phyloP scores from a whole-genome alignment of 192 early-diverging fungal species.

The Jimgerdemannia lactiflua region DNA sequence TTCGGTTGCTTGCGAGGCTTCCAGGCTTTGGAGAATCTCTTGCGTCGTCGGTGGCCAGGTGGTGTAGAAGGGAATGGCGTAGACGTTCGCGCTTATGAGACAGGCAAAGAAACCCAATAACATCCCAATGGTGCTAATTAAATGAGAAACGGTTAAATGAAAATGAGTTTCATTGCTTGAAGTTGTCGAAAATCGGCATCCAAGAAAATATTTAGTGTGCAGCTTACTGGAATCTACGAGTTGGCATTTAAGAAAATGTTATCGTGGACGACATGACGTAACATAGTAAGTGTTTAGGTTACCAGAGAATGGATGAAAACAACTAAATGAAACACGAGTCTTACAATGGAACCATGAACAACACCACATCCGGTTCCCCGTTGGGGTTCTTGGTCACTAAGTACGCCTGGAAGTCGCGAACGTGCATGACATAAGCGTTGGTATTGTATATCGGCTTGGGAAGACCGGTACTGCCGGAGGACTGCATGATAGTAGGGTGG shows the following conservation, averaged over 20 bases:
- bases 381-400: background rate
- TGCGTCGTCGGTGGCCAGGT: background rate
- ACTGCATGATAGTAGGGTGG: background rate
- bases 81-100: background rate
- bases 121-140: background rate
- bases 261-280: too few species aligned
- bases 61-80: background rate
- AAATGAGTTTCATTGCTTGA: background rate
- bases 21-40: background rate
- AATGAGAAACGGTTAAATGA: background rate
- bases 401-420: background rate
- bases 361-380: background rate
- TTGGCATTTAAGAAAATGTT: background rate
- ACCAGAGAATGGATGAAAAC: background rate
- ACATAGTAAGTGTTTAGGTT: background rate
- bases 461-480: background rate
- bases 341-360: background rate
- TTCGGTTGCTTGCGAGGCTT: background rate
- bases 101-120: background rate
- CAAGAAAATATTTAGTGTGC: background rate
- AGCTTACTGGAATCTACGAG: background rate
- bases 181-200: background rate
- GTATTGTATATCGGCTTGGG: background rate
- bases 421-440: background rate
- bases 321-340: background rate